Evolutionary conservation across 1,284 basidiomycete species (phyloP), one percentile per base, ranked within the genome.

Genomic region (Cryptococcus sp.): DNA sequence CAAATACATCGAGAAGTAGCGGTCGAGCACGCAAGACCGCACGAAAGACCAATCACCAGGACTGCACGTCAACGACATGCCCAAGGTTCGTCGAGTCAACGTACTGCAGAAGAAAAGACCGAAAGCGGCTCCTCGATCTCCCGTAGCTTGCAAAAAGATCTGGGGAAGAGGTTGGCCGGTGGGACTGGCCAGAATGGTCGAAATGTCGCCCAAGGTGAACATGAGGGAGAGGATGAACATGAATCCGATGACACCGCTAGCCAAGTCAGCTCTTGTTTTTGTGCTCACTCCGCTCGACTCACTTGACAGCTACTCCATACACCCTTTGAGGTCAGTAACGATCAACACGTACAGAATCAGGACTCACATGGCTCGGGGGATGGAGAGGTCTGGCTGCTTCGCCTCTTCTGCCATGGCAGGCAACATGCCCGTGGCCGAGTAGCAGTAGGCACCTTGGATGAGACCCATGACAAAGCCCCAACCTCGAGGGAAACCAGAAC

Each of bases 151-250:
- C 28, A 69, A 65, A 64, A 73, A 74, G 37, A 74, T 63, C n/a
- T 68, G 63, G 0, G 73, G 69, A 16, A 74, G 57, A 2, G 74
- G 75, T 50, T 75, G 74, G 21, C 73, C 74, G 5, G 72, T 69
- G 1, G 66, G 59, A 22, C 71, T 65, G 7, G 57, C 59, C 32
- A 76, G 63, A 18, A 74, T 59, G 23, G 56, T 59, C 14, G 54
- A 44, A 16, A 75, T 62, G 50, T 74, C 71, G 4, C 72, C 71
- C 16, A 76, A 65, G 38, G 74, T 66, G 58, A 76, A 76, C 37
- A 74, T 60, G 26, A 76, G 65, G 21, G 74, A 72, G 14, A 76
- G 60, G 43, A 76, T 57, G 58, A 64, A 68, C 44, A 65, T 45
- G 33, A 65, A 51, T 22, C 65, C 65, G n/a, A 63, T 52, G 19